Percentiles rank a stretch among this genome's conserved stretches.
Conservation (phyloP, 169 alveolate genomes). For the Plasmodium cynomolgi region DNA sequence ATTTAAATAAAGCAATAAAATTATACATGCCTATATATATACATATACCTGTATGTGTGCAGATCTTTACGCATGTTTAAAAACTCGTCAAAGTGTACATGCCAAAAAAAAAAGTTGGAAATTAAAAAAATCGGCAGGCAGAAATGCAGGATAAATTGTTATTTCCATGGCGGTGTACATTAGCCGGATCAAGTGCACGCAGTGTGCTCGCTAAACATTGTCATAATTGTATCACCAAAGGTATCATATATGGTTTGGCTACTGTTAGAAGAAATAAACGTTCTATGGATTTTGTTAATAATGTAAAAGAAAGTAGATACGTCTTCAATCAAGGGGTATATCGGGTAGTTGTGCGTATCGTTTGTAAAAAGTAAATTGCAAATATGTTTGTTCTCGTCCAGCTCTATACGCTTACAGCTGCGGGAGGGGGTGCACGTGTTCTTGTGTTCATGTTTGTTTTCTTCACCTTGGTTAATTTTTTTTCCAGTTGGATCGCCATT, state of each 20-base stretch:
- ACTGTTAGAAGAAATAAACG: neutral
- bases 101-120: constrained; percentile 3
- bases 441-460: neutral
- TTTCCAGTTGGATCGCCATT: neutral
- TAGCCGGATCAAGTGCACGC: neutral
- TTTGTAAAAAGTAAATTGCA: constrained; percentile 59
- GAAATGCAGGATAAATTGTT: neutral
- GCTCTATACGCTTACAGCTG: neutral
- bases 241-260: constrained; percentile 58
- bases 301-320: constrained; percentile 59
- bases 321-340: constrained; percentile 72
- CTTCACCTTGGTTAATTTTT: neutral
- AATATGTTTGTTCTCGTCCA: constrained; percentile 27
- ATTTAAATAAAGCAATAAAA: constrained; percentile 11
- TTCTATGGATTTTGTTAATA: constrained; percentile 44
- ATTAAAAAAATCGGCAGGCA: neutral
- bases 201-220: constrained; percentile 1
- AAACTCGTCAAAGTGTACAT: constrained; percentile 3
- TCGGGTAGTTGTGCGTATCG: constrained; percentile 68
- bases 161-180: neutral
- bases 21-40: neutral
- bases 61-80: neutral
- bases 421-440: neutral
- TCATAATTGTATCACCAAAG: constrained; percentile 19
- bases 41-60: neutral